Evolutionary conservation across 177 flowering plant species (phyloP).

Genomic region (Vitis hybrid): DNA sequence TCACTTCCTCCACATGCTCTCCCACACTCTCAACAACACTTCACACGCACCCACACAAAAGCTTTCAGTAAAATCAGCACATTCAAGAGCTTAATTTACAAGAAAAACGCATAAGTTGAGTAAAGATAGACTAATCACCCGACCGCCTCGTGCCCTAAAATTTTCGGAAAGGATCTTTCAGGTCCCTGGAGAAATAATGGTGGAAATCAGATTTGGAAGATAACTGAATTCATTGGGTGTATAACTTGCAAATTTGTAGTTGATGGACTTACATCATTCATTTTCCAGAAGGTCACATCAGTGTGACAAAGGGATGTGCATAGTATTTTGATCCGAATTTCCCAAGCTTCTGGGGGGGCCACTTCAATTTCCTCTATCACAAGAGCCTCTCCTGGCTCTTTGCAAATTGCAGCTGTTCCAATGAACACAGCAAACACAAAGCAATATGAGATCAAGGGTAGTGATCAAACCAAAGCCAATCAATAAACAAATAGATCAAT

Average conservation of each 20-base stretch:
- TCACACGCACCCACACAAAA: background rate
- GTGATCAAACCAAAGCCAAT: background rate
- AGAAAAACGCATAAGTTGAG: background rate
- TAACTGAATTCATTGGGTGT: background rate
- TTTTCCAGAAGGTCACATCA: constrained; percentile 66
- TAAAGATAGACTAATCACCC: constrained; percentile 33
- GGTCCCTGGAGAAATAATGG: constrained; percentile 32
- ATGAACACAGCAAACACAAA: background rate
- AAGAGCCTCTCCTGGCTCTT: constrained; percentile 52
- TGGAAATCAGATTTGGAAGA: background rate
- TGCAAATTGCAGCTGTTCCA: constrained; percentile 61
- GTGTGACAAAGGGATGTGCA: constrained; percentile 76
- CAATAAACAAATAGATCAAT: background rate
- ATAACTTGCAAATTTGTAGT: background rate
- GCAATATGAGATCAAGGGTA: background rate
- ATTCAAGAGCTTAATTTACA: background rate
- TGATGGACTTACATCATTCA: constrained; percentile 12
- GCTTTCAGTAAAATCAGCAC: background rate
- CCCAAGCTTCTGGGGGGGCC: constrained; percentile 59
- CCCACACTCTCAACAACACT: constrained; percentile 78
- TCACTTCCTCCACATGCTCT: constrained; percentile 53
- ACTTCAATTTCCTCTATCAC: constrained; percentile 70
- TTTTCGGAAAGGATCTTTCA: constrained; percentile 29
- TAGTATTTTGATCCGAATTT: constrained; percentile 63
- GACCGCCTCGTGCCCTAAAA: constrained; percentile 72